Percentiles rank a stretch among this genome's conserved stretches.
Conservation (phyloP, 1,284 basidiomycete species). For the Ceratobasidium sp. region DNA sequence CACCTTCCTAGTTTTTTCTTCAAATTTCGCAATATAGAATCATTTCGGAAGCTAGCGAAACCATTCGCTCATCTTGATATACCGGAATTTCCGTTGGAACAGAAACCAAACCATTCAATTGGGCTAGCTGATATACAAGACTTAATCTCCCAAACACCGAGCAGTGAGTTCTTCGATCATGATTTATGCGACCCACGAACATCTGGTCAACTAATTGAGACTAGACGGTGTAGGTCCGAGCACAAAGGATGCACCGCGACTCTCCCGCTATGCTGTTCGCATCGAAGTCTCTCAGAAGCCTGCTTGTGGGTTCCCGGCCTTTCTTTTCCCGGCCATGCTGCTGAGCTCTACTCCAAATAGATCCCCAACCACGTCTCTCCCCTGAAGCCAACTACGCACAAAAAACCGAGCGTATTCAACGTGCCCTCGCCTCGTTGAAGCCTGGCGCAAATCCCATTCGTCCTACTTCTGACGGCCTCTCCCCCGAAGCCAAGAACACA, state of each 20-base stretch:
- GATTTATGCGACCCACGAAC: no score
- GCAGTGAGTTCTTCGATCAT: no score
- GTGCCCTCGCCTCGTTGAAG: conserved; percentile 4
- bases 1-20: conserved; percentile 35
- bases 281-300: conserved; percentile 27
- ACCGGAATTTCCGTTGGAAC: not conserved
- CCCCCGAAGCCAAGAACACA: not conserved
- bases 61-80: conserved; percentile 33
- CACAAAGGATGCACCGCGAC: not conserved
- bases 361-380: conserved; percentile 20
- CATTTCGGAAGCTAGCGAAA: conserved; percentile 2
- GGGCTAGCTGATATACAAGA: conserved; percentile 13
- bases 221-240: no score
- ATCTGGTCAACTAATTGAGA: no score
- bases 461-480: not conserved
- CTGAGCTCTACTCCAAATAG: not conserved
- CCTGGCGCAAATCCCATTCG: not conserved
- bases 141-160: not conserved
- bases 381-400: not conserved
- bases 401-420: conserved; percentile 4
- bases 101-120: conserved; percentile 27
- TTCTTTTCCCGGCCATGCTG: no score
- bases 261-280: conserved; percentile 17
- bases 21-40: conserved; percentile 25
- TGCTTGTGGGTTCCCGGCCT: conserved; percentile 12